A percentile compares a stretch with the other conserved stretches of the same genome.
These are phyloP conservation scores for Phaeoacremonium minimum DNA, from an alignment of 2,329 filamentous ascomycete species.

Conservation along the genomic window DNA sequence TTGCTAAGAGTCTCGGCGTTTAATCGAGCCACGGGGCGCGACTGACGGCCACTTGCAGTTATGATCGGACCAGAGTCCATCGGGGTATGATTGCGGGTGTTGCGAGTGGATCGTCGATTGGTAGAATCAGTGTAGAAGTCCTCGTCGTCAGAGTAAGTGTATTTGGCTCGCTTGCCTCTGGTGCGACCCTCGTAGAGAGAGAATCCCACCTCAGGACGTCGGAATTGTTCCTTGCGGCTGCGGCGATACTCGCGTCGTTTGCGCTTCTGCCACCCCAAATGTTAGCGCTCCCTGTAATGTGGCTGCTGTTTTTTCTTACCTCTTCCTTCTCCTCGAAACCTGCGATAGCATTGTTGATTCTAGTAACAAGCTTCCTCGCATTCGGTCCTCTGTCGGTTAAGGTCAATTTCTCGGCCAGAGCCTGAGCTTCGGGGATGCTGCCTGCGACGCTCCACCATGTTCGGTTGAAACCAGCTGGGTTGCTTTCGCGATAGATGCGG, in stretches of 20 bases:
- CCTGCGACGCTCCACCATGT: conserved; percentile 95
- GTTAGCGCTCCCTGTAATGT: no score
- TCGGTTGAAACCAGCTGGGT: conserved; percentile 67
- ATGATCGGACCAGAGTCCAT: conserved; percentile 61
- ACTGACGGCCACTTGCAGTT: conserved; percentile 84
- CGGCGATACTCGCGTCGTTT: conserved; percentile 88
- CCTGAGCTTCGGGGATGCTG: conserved; percentile 78
- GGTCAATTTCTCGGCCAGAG: conserved; percentile 71
- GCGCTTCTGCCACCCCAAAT: no score
- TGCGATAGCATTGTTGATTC: conserved; percentile 75
- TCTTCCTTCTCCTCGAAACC: conserved; percentile 93
- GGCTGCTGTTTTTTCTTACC: no score
- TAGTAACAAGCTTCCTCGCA: conserved; percentile 71
- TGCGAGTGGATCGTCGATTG: conserved; percentile 65
- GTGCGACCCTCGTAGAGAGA: conserved; percentile 96
- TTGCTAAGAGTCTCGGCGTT: conserved; percentile 55
- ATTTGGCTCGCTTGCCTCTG: conserved; percentile 91
- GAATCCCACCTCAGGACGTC: conserved; percentile 81
- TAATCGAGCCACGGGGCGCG: conserved; percentile 63
- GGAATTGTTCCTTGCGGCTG: conserved; percentile 80
- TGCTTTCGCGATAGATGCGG: conserved; percentile 89
- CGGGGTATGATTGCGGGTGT: conserved; percentile 70
- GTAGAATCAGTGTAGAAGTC: conserved; percentile 61
- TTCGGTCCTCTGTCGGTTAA: conserved; percentile 75
- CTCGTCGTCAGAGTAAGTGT: conserved; percentile 91